These are phyloP conservation scores for Miscanthus sacchariflorus DNA, from an alignment of 202 grass and related monocot species.

Conservation along the genomic window DNA sequence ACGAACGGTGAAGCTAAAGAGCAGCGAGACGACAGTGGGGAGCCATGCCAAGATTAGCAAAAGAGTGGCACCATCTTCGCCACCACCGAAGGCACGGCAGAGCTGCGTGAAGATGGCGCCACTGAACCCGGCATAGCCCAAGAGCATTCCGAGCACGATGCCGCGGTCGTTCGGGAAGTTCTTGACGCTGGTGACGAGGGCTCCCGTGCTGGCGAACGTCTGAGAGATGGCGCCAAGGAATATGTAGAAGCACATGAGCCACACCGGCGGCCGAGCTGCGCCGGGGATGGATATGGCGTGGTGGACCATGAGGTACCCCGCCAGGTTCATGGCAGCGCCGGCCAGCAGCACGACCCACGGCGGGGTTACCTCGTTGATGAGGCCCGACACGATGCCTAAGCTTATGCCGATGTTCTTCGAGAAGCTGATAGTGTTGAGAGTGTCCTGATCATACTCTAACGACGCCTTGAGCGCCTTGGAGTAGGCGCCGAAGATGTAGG, in stretches of 20 bases:
- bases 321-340: background rate
- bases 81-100: background rate
- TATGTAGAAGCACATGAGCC: slow-evolving; percentile 7
- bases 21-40: background rate
- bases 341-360: background rate
- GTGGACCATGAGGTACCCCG: slow-evolving; percentile 13
- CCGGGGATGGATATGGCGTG: background rate
- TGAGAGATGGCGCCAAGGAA: background rate
- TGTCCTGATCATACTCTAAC: background rate
- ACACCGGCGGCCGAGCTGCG: background rate
- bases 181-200: background rate
- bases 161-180: background rate
- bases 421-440: background rate
- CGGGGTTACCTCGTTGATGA: background rate
- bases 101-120: slow-evolving; percentile 18
- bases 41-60: background rate
- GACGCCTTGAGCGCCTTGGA: background rate
- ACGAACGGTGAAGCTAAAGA: background rate
- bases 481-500: slow-evolving; percentile 14
- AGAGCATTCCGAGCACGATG: background rate
- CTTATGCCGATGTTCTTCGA: background rate
- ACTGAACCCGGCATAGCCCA: background rate
- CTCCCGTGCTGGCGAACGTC: background rate
- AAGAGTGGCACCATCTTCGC: background rate
- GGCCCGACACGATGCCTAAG: background rate